Evolutionary conservation across 2,329 filamentous ascomycete species (phyloP), one percentile per base, ranked within the genome.

Genomic region (Hypoxylon sp.): DNA sequence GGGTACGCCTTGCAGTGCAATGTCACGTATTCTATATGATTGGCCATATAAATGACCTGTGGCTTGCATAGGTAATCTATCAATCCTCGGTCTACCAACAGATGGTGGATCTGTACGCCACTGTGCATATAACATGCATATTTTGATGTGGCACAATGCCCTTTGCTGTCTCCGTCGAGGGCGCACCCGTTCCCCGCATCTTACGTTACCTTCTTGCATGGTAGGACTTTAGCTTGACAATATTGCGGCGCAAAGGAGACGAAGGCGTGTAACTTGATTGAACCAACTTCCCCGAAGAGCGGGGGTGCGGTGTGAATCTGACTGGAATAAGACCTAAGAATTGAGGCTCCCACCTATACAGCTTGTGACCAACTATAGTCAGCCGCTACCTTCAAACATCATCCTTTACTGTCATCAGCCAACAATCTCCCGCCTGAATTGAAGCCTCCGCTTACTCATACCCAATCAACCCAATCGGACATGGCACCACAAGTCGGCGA

Each of bases 401-500:
- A 32, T 3, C 19, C n/a, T n/a, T 34, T 29, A 27, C n/a, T 23
- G 4, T 29, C 6, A 6, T 51, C 29, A n/a, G 21, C 50, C 21
- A 23, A 41, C 7, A 4, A 19, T 19, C 16, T 41, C 32, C 21
- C 50, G 32, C 23, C 32, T 23, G 23, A 21, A 43, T 41, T 32
- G 16, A 21, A 43, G 14, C 50, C 8, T 52, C 23, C 14, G 37
- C 16, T 21, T 41, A 52, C 16, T 27, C 4, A 30, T 34, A n/a
- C n/a, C n/a, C n/a, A n/a, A n/a, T n/a, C n/a, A n/a, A 2, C 21
- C 39, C 46, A 37, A 41, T 9, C 23, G 30, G 46, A 61, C 1
- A 69, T 66, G 66, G 43, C 63, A 29, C 21, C 48, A 8, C 39
- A 61, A n/a, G 29, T 46, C 21, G 43, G 57, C 19, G 61, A 62